Evolutionary conservation across 257 asterid genomes (phyloP), one percentile per base, ranked within the genome.

Genomic region (Plantago major): DNA sequence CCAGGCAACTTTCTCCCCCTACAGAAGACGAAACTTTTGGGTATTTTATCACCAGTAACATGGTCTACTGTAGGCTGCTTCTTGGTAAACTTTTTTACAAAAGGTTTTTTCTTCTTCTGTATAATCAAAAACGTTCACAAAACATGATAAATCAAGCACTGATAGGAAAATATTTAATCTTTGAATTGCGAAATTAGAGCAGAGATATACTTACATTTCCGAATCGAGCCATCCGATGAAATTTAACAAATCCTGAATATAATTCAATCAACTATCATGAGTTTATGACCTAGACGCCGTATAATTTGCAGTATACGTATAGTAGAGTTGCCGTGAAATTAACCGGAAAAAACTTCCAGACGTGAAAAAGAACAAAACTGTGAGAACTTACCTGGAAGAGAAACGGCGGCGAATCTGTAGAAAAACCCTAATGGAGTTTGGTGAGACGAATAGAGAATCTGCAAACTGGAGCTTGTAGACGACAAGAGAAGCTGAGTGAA

Each of bases 31-130:
- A 92, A 83, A 57, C 97, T 92, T 80, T 74, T 83, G 6, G 97
- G 96, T 60, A 87, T 81, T 75, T 85, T 87, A 43, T 85, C 97
- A 10, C 99, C 99, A 0, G 99, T 93, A 18, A 89, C 87, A 63
- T 82, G 97, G 79, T 87, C 84, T 51, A 87, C 96, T 1, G 81
- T 79, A 9, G 85, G 76, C 68, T 69, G 86, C 73, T 84, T 89
- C 84, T 71, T 79, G 14, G 9, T 53, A 50, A 74, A 66, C 42
- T 86, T 79, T 67, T 69, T 87, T 19, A 87, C 92, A 61, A 84
- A 87, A 1, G 83, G 85, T 18, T 73, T 82, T 76, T 70, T 87
- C 76, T 75, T 83, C 60, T 76, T 81, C 94, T 71, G 81, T 28
- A 74, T 60, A 64, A 60, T 51, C 43, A 74, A 67, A 54, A 53